Evolutionary conservation across 208 protist genomes (phyloP).

Genomic region (Crithidia thermophila): DNA sequence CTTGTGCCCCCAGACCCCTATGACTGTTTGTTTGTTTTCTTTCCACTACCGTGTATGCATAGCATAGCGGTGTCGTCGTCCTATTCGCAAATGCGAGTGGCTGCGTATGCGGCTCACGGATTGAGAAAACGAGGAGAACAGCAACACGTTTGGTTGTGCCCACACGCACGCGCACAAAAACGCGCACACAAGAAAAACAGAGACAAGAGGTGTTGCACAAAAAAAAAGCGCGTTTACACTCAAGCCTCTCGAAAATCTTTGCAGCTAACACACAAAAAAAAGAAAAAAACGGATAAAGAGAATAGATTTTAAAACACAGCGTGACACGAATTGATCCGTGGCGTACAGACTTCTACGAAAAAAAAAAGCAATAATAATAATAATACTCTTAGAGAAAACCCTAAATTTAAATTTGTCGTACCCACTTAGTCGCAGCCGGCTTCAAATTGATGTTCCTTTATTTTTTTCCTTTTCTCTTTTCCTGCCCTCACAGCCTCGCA

Average conservation of each 20-base stretch:
- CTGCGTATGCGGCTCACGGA: neutral
- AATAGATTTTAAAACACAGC: neutral
- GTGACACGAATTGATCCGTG: slow-evolving; percentile 3
- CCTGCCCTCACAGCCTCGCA: too few species aligned
- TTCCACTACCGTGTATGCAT: too few species aligned
- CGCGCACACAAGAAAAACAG: neutral
- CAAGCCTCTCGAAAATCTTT: neutral
- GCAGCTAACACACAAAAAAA: neutral
- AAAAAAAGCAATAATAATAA: neutral
- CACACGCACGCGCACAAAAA: neutral
- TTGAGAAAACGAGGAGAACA: neutral
- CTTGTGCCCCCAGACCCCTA: neutral
- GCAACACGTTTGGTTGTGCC: neutral
- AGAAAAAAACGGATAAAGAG: neutral
- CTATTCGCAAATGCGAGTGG: too few species aligned
- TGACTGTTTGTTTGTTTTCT: too few species aligned
- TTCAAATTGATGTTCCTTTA: too few species aligned
- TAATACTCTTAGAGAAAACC: neutral
- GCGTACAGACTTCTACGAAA: too few species aligned
- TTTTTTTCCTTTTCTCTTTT: too few species aligned
- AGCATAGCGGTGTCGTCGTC: too few species aligned
- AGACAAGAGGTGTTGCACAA: slow-evolving; percentile 12
- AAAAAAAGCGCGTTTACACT: neutral
- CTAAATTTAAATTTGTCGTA: too few species aligned
- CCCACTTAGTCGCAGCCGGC: too few species aligned